These are phyloP conservation scores for Hawksworthiomyces lignivorus DNA, from an alignment of 2,329 filamentous ascomycete species.

Conservation along the genomic window DNA sequence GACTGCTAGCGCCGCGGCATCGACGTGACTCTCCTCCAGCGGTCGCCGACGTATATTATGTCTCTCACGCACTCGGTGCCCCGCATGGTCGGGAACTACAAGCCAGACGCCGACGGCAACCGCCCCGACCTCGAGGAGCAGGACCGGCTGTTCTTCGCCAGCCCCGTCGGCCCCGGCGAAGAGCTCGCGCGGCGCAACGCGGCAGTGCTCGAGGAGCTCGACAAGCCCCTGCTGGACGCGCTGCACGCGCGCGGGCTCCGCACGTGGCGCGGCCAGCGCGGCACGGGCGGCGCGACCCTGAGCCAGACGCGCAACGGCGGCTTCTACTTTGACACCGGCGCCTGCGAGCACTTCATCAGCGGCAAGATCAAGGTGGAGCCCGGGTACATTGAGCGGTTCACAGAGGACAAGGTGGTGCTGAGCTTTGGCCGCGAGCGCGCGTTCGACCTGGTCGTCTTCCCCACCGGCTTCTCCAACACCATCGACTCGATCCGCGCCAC, in stretches of 20 bases:
- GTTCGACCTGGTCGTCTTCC: slow-evolving; percentile 35
- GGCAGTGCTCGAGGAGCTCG: slow-evolving; percentile 1
- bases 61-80: slow-evolving; percentile 29
- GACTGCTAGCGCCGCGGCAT: slow-evolving; percentile 55
- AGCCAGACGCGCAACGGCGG: slow-evolving; percentile 9
- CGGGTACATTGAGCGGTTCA: slow-evolving; percentile 22
- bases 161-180: slow-evolving; percentile 4
- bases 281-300: slow-evolving; percentile 4
- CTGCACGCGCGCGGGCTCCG: slow-evolving; percentile 2
- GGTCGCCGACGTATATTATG: slow-evolving; percentile 64
- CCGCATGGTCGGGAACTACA: slow-evolving; percentile 2
- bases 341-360: slow-evolving; percentile 9
- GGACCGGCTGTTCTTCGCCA: slow-evolving; percentile 2
- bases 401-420: slow-evolving; percentile 25
- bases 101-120: slow-evolving; percentile 2
- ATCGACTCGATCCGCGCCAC: slow-evolving; percentile 38
- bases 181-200: slow-evolving; percentile 7
- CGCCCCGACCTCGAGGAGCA: slow-evolving; percentile 1
- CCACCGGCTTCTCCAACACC: slow-evolving; percentile 46
- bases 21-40: slow-evolving; percentile 71
- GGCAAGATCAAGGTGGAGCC: slow-evolving; percentile 8
- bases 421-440: slow-evolving; percentile 23
- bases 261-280: slow-evolving; percentile 9
- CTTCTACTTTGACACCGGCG: slow-evolving; percentile 10
- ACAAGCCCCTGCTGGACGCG: slow-evolving; percentile 1